phyloP scores from a whole-genome alignment of 176 grass and related monocot species.

The Carex myosuroides region DNA sequence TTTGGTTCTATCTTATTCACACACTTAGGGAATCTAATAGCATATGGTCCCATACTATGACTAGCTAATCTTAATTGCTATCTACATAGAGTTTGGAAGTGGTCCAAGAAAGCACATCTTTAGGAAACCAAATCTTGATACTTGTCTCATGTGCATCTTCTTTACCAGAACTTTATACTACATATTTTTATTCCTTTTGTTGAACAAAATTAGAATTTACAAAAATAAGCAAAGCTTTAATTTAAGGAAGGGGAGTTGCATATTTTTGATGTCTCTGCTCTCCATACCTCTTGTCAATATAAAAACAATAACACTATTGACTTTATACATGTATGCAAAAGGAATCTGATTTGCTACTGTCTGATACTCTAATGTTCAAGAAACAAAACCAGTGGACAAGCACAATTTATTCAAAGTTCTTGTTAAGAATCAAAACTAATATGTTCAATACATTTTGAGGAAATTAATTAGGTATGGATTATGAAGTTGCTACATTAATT shows the following conservation, averaged over 20 bases:
- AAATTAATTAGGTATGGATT: not conserved
- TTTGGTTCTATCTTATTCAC: constrained; percentile 21
- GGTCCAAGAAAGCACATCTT: constrained; percentile 18
- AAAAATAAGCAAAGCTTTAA: not conserved
- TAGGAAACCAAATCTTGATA: constrained; percentile 14
- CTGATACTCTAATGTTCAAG: not conserved
- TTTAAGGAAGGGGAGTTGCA: not conserved
- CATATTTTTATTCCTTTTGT: not conserved
- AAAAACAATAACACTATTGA: not conserved
- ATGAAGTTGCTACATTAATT: not conserved
- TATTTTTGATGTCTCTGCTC: not conserved
- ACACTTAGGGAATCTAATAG: constrained; percentile 6
- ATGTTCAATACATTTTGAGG: not conserved
- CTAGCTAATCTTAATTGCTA: constrained; percentile 13
- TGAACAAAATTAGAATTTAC: not conserved
- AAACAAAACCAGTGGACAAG: not conserved
- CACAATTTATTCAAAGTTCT: not conserved
- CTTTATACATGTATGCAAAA: not conserved
- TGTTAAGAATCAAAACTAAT: not conserved
- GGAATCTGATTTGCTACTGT: not conserved
- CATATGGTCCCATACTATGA: constrained; percentile 9
- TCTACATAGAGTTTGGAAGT: not conserved
- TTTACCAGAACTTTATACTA: not conserved
- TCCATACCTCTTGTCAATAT: not conserved
- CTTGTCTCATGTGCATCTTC: constrained; percentile 18